Conservation (phyloP, 75 land plant genomes). For the Ceratopteris richardii region DNA sequence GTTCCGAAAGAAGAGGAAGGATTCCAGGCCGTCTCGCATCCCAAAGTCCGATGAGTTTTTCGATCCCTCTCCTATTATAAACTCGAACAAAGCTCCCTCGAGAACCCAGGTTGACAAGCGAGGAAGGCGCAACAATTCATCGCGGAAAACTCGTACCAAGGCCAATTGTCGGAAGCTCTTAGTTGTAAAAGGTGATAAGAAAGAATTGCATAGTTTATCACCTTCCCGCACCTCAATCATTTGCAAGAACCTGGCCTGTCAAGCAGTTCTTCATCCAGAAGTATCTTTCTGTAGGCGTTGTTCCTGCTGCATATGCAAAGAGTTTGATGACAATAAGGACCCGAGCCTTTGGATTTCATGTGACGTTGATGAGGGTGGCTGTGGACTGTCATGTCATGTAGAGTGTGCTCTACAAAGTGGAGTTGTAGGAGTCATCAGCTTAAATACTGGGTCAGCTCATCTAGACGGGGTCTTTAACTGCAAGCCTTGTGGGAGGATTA, state of each 20-base stretch:
- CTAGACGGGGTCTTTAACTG: constrained; percentile 71
- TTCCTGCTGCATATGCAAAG: constrained; percentile 74
- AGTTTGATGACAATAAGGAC: constrained; percentile 88
- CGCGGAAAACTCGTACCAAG: no score
- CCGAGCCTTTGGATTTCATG: constrained; percentile 82
- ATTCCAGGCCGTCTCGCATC: no score
- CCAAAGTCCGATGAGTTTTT: no score
- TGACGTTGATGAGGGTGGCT: constrained; percentile 47
- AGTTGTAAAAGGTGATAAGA: no score
- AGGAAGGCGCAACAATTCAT: no score
- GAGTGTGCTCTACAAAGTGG: constrained; percentile 64
- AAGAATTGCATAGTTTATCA: no score
- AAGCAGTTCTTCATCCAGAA: constrained; percentile 29
- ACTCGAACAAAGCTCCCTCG: no score
- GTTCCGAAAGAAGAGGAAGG: no score
- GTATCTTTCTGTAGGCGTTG: constrained; percentile 72
- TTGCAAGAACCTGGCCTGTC: constrained; percentile 64
- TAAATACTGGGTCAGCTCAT: constrained; percentile 7
- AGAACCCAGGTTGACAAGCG: no score
- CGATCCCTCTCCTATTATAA: no score
- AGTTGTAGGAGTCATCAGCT: constrained; percentile 39
- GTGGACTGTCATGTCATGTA: constrained; percentile 77
- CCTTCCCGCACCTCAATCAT: no score
- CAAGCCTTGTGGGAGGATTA: constrained; percentile 58
- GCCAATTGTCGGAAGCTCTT: no score